Evolutionary conservation across 2,329 filamentous ascomycete species (phyloP).

Genomic region (Xylariales sp.): DNA sequence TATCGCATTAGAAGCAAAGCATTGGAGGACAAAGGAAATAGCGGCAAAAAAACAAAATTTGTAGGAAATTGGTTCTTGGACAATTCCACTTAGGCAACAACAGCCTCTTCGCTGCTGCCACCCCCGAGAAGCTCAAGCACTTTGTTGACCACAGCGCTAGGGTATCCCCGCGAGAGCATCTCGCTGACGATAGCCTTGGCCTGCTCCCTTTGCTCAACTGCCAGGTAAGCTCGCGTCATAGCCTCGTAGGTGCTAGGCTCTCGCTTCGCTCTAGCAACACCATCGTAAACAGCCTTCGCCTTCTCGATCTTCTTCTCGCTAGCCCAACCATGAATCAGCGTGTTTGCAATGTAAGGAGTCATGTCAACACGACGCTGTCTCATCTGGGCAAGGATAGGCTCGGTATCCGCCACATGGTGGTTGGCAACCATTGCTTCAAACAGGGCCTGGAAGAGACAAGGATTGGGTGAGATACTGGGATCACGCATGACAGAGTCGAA

Average conservation of each 20-base stretch:
- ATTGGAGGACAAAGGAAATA: constrained; percentile 21
- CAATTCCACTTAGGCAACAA: constrained; percentile 12
- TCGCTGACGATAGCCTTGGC: constrained; percentile 81
- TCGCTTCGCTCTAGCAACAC: constrained; percentile 71
- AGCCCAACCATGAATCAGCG: constrained; percentile 95
- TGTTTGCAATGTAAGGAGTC: constrained; percentile 98
- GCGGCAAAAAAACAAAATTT: constrained; percentile 11
- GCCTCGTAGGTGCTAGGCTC: constrained; percentile 98
- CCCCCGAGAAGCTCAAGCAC: constrained; percentile 82
- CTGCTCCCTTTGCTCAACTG: constrained; percentile 71
- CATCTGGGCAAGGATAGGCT: constrained; percentile 75
- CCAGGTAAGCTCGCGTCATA: constrained; percentile 91
- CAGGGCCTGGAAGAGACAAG: constrained; percentile 92
- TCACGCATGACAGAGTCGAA: constrained; percentile 79
- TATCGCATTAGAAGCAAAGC: constrained; percentile 24
- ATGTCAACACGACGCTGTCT: constrained; percentile 67
- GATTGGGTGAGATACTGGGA: constrained; percentile 63
- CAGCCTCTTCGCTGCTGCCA: constrained; percentile 36
- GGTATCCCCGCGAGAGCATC: constrained; percentile 88
- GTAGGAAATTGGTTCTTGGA: no score
- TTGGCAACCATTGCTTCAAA: constrained; percentile 97
- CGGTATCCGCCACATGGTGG: constrained; percentile 73
- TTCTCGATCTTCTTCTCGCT: constrained; percentile 75
- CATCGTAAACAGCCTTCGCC: constrained; percentile 73
- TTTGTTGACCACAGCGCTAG: constrained; percentile 86